Base-by-base conservation (phyloP, 257 asterid species). In the Solanum habrochaites region DNA sequence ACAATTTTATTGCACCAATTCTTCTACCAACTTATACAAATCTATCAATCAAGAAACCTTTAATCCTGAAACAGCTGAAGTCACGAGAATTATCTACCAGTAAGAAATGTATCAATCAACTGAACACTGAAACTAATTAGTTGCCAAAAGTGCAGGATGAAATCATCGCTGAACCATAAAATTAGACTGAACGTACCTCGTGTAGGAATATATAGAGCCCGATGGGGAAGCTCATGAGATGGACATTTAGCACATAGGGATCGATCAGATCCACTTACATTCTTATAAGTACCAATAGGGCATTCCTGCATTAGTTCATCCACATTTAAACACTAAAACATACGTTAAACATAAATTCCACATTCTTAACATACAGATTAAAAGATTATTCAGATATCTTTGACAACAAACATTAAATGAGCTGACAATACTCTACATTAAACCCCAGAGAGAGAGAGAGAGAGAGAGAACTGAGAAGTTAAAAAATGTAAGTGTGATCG, bases 201-300 rank as follows among this genome's bases (percentile, higher is more conserved):
- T 86, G 94, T 89, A 88, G 94, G 62, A 87, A 92, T 85, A 88
- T 94, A 91, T 67, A 86, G 85, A 82, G 98, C 98, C 29, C 98
- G 98, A 67, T 66, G 93, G 27, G 98, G 98, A 89, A 94, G 98
- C 90, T 93, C 96, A 45, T 91, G 85, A 83, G 93, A 86, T 78
- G 94, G 96, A 88, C 98, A 96, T 81, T 89, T 90, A 74, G 27
- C 90, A 88, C 98, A 96, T 81, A 96, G 96, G 85, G 85, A 89
- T 87, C 86, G 84, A 88, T 90, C 90, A 86, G 98, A 94, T 71
- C 98, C 98, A 37, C 93, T 94, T 87, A 71, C 90, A 88, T 96
- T 94, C 92, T 96, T 96, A 89, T 91, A 96, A 35, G 98, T 94
- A 88, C 98, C 98, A 87, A 94, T 88, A 35, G 98, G 98, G 90